Base-by-base conservation (phyloP, 2,329 filamentous ascomycete genomes). In the Pseudopyricularia cyperi region DNA sequence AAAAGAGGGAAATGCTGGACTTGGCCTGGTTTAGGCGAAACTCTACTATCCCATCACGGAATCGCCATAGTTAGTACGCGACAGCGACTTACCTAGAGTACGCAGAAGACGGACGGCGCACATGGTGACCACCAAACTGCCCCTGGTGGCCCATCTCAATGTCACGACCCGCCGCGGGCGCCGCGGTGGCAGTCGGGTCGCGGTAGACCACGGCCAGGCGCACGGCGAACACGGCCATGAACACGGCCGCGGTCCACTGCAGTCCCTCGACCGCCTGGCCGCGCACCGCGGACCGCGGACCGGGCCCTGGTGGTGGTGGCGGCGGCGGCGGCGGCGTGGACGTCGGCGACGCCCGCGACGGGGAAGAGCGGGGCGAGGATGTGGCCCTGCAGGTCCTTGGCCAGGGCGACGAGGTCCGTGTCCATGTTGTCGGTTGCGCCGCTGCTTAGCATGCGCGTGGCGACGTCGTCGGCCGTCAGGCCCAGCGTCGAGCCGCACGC, bases 211-310 rank as follows among this genome's bases (percentile, higher is more conserved):
- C 12, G 7, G 32, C 32, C 47, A 49, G 32, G 30, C 32, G 47
- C 22, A 49, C 47, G 6, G 47, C 47, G 24, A 46, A 44, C n/a
- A 51, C 2, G 14, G 42, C 17, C 49, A 44, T 30, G 35, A 51
- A 19, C 37, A 30, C 35, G 35, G 49, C 26, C 6, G 49, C 30
- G n/a, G 28, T n/a, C 49, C 49, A 51, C 35, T 44, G 49, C 49
- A 51, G 37, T 15, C 24, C 49, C 37, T 51, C 49, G 37, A 51
- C 35, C 26, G 49, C 22, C n/a, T 33, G 8, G 15, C 49, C 49
- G 17, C 47, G 47, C 9, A 6, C 28, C 33, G 26, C 35, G 17
- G 26, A 3, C 26, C 35, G n/a, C n/a, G n/a, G n/a, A n/a, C n/a
- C n/a, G n/a, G n/a, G n/a, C n/a, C n/a, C n/a, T n/a, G n/a, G n/a